Base-by-base conservation (phyloP, 1,284 basidiomycete genomes). In the Cronartium quercuum region DNA sequence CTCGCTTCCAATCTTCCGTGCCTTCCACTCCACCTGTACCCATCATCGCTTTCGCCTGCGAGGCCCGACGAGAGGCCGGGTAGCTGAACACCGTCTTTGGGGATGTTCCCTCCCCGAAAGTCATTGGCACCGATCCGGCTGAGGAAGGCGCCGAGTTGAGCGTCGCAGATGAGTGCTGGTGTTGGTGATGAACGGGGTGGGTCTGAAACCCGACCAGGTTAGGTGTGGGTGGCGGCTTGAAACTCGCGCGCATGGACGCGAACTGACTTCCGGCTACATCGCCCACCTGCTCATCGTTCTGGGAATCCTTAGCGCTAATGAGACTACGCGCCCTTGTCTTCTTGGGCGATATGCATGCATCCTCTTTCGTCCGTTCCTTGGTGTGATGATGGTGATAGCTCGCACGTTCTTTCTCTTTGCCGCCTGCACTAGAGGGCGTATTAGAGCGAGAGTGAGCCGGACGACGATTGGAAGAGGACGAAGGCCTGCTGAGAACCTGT, bases 1-100 rank as follows among this genome's bases (percentile, higher is more conserved):
- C 90, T 68, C 92, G 89, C 82, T 95, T 94, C 37, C 51, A 60
- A 40, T 66, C 29, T n/a, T 24, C 10, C 18, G 44, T 13, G 21
- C 21, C 47, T n/a, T n/a, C n/a, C n/a, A n/a, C n/a, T n/a, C n/a
- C n/a, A n/a, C n/a, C n/a, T n/a, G n/a, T n/a, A 51, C 47, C 10
- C 3, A 18, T 21, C 21, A 51, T 18, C 15, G 12, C 47, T 51
- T 51, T 51, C 3, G 47, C 24, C 40, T 42, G 61, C 21, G n/a
- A 57, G 13, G 13, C 47, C 37, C 15, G 67, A 40, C 40, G 67
- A 55, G 9, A 37, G 44, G 29, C 3, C 34, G 12, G n/a, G n/a
- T n/a, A n/a, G 12, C 47, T 51, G 47, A 51, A 51, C 15, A 21
- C 47, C 3, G 47, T 51, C 21, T 51, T 51, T 18, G 47, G 47